Percentiles rank a stretch among this genome's conserved stretches.
Evolutionary conservation across 805 yeast species (phyloP).

Genomic region (Hyphopichia homilentoma): DNA sequence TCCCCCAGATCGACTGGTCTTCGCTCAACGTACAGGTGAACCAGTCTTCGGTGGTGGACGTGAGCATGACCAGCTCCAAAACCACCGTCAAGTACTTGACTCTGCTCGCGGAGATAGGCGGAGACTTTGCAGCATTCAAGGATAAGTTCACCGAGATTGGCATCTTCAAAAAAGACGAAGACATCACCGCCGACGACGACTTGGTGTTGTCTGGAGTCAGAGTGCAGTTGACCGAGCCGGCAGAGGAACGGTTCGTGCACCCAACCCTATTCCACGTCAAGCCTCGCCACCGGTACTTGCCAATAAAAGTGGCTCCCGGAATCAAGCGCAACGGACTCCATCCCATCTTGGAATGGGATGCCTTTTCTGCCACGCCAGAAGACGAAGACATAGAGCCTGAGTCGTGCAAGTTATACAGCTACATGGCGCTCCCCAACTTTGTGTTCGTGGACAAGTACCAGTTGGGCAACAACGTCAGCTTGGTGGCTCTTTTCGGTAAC

Average conservation of each 20-base stretch:
- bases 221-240: conserved; percentile 13
- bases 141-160: conserved; percentile 29
- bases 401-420: conserved; percentile 30
- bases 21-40: not conserved
- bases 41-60: not conserved
- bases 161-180: conserved; percentile 26
- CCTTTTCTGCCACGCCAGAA: conserved; percentile 6
- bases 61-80: not conserved
- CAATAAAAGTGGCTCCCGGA: conserved; percentile 2
- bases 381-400: conserved; percentile 20
- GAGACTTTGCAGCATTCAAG: not conserved
- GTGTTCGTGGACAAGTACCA: conserved; percentile 39
- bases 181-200: conserved; percentile 29
- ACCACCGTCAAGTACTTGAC: not conserved
- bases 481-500: conserved; percentile 28
- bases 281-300: conserved; percentile 29
- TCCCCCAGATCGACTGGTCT: conserved; percentile 1
- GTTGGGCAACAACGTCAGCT: conserved; percentile 17
- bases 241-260: conserved; percentile 17
- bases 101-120: not conserved
- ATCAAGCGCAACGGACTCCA: conserved; percentile 30
- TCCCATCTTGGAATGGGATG: conserved; percentile 24
- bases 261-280: conserved; percentile 40
- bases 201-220: conserved; percentile 34
- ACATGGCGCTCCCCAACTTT: conserved; percentile 26